Base-by-base conservation (phyloP, 2,329 filamentous ascomycete species). In the Mycosphaerella arachidis region DNA sequence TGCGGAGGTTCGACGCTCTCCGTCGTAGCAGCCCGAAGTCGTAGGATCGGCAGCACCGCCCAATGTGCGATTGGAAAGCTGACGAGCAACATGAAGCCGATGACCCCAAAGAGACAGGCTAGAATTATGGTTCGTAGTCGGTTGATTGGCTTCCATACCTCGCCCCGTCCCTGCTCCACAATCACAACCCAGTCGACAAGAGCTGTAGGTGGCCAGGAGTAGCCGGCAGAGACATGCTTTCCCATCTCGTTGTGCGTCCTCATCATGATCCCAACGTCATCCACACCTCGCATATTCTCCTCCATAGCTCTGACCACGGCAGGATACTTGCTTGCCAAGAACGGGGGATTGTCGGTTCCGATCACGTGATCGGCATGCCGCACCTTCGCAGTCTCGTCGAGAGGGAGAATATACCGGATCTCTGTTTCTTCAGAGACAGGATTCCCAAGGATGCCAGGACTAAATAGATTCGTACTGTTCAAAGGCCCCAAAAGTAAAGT, bases 181-280 rank as follows among this genome's bases (percentile, higher is more conserved):
- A 96, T 69, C 3, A 97, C 77, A 7, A 90, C 86, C 92, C 92
- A 97, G 68, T 93, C 85, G 6, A 90, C 90, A 55, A 95, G 76
- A 0, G 77, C 71, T 4, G 82, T 90, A 53, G 84, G 81, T 0
- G 89, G 85, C 5, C 89, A 80, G 7, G 90, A 90, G 68, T 86
- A 93, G n/a, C 92, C 92, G 12, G 92, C 87, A 10, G 91, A 88
- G 1, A 97, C 90, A 4, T 75, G 72, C 12, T 82, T 73, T 0
- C 82, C 83, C 64, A 91, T 80, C 68, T 96, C 91, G 66, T 96
- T 96, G 10, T 73, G 57, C 4, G 62, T 64, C 13, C 85, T 84
- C 6, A 96, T 78, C 0, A 82, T 73, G 33, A 53, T 66, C n/a
- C 87, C 88, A 3, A 90, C 86, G 67, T 90, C 90, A 69, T 90